A percentile compares a stretch with the other conserved stretches of the same genome.
Evolutionary conservation across 2,329 filamentous ascomycete species (phyloP).

Genomic region (Penicillium sp.): DNA sequence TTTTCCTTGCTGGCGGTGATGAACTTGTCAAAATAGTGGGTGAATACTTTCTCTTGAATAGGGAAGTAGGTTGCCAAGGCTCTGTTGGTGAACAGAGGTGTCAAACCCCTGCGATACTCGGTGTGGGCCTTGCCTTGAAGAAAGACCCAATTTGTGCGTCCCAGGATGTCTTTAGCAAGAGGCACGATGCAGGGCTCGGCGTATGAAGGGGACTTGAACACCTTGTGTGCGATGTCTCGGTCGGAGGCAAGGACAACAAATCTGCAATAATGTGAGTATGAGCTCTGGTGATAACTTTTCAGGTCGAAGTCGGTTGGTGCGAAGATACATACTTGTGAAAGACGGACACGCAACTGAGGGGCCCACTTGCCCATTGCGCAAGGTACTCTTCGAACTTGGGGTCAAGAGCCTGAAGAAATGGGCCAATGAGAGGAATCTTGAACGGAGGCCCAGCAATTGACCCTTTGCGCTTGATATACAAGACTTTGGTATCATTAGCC

Average conservation of each 20-base stretch:
- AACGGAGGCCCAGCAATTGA: constrained; percentile 68
- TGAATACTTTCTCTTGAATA: constrained; percentile 83
- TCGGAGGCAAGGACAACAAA: constrained; percentile 91
- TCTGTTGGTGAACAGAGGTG: constrained; percentile 81
- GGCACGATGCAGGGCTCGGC: constrained; percentile 91
- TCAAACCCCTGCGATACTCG: constrained; percentile 88
- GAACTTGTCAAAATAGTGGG: constrained; percentile 74
- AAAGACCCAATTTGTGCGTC: constrained; percentile 85
- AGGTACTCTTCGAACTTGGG: constrained; percentile 83
- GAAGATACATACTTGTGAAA: constrained; percentile 76
- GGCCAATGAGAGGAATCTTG: constrained; percentile 78
- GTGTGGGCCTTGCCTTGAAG: constrained; percentile 84
- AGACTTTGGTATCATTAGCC: constrained; percentile 53
- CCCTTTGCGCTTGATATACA: constrained; percentile 69
- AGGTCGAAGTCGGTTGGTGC: background rate
- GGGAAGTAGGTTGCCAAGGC: constrained; percentile 81
- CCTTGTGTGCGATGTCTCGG: constrained; percentile 84
- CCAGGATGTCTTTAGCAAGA: constrained; percentile 80
- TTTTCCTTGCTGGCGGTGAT: constrained; percentile 66
- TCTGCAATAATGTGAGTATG: constrained; percentile 44
- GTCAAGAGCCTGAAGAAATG: constrained; percentile 81
- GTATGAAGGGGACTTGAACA: constrained; percentile 82
- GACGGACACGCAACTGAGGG: constrained; percentile 86
- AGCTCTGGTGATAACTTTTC: background rate
- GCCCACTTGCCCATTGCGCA: constrained; percentile 82